phyloP scores from a whole-genome alignment of 176 grass and related monocot genomes.

The Aegilops umbellulata region DNA sequence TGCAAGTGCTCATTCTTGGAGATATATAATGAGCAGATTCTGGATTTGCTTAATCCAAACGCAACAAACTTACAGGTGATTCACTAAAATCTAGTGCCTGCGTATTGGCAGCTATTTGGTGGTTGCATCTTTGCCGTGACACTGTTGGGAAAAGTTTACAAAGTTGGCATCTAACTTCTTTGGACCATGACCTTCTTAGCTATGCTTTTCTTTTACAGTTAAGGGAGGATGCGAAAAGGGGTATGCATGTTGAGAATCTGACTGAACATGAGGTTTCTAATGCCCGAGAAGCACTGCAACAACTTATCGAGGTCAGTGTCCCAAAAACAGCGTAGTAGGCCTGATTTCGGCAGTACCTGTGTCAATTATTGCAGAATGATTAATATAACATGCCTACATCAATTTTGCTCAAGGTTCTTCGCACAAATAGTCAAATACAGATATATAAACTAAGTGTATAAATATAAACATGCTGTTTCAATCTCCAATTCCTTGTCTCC shows the following conservation, averaged over 20 bases:
- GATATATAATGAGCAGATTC: conserved; percentile 96
- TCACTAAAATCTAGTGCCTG: neutral
- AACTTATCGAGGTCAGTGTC: conserved; percentile 55
- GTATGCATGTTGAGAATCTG: conserved; percentile 91
- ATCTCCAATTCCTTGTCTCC: neutral
- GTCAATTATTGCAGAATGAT: neutral
- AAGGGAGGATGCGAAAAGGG: conserved; percentile 93
- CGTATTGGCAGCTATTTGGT: neutral
- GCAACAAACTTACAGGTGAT: conserved; percentile 84
- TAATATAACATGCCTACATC: neutral
- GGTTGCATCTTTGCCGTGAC: neutral
- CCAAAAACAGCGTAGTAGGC: neutral
- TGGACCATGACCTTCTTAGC: conserved; percentile 8
- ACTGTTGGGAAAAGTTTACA: conserved; percentile 6
- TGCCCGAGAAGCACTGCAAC: conserved; percentile 93
- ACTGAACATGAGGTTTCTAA: conserved; percentile 78
- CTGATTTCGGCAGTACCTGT: neutral
- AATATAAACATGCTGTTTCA: neutral
- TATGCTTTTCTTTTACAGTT: conserved; percentile 48
- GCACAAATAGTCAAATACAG: neutral
- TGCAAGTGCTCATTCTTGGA: conserved; percentile 98
- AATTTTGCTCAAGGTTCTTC: neutral
- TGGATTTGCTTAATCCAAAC: conserved; percentile 86
- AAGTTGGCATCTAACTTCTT: neutral
- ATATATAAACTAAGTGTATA: neutral